Evolutionary conservation across 176 grass and related monocot genomes (phyloP), one percentile per base, ranked within the genome.

Genomic region (Zizania latifolia): DNA sequence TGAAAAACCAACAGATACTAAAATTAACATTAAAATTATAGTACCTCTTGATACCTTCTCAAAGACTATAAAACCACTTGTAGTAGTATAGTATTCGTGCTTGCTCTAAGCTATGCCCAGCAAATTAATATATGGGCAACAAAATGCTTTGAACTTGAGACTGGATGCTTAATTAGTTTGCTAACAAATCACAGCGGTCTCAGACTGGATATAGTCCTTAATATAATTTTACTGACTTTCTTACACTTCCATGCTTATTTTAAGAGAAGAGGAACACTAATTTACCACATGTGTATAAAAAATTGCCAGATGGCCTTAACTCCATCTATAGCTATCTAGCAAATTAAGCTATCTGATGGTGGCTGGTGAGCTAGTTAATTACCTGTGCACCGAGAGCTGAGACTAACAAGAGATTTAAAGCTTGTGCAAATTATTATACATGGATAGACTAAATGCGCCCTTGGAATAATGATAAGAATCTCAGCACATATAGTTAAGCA

Each of bases 271-370:
- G 10, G 19, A n/a, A 27, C 0, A 44, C 0, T 17, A 28, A 71
- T 10, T 10, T 81, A 86, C 75, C 68, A 36, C 29, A 71, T 79
- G 75, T 84, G 67, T 35, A 85, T 28, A 28, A 14, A 55, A 71
- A 41, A 0, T 78, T n/a, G 5, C 4, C n/a, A 44, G 16, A 0
- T 28, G 27, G 30, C 9, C 21, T 65, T 11, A 29, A 76, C 6
- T 62, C 2, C 3, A 70, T 26, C 55, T 34, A 58, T 45, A 37
- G 53, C 40, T 43, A 14, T 1, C 9, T 41, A 13, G 9, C 6
- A 53, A n/a, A n/a, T n/a, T n/a, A n/a, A 10, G 48, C 8, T 51
- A 51, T 53, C 48, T 53, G 22, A 22, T 17, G n/a, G 34, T 36
- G 6, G 4, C 34, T 6, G 34, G n/a, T 53, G 48, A 53, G 7